These are phyloP conservation scores for Juglanconis oblonga DNA, from an alignment of 2,329 filamentous ascomycete genomes.

Conservation along the genomic window DNA sequence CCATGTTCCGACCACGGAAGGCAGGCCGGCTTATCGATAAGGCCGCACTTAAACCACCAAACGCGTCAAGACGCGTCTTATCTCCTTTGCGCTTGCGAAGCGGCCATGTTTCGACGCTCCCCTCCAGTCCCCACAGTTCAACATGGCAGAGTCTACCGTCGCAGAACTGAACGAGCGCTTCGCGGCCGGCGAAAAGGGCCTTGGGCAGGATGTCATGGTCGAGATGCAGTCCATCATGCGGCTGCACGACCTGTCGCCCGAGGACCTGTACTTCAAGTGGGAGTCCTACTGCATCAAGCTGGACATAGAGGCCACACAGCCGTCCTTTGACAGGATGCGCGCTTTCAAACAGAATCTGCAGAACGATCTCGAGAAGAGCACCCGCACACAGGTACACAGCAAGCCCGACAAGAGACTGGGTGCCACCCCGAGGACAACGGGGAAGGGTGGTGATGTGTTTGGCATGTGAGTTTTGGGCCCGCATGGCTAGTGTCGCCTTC, in stretches of 20 bases:
- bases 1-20: too few relatives aligned
- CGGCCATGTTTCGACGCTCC: background rate
- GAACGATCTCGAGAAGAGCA: conserved; percentile 76
- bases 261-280: conserved; percentile 98
- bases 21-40: background rate
- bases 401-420: conserved; percentile 61
- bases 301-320: conserved; percentile 72
- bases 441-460: conserved; percentile 68
- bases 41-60: background rate
- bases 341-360: conserved; percentile 85
- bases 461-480: conserved; percentile 61
- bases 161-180: conserved; percentile 50
- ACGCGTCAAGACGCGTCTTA: conserved; percentile 17
- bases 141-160: conserved; percentile 37
- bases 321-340: conserved; percentile 68
- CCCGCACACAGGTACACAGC: conserved; percentile 57
- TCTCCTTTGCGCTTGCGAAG: background rate
- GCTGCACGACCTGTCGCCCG: conserved; percentile 73
- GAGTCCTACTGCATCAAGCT: conserved; percentile 97
- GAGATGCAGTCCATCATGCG: conserved; percentile 86
- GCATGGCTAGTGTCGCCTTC: background rate
- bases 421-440: conserved; percentile 60
- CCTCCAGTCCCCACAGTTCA: background rate
- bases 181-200: conserved; percentile 51
- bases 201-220: conserved; percentile 73